phyloP scores from a whole-genome alignment of 345 rosid genomes.

The Lepidium didymum region DNA sequence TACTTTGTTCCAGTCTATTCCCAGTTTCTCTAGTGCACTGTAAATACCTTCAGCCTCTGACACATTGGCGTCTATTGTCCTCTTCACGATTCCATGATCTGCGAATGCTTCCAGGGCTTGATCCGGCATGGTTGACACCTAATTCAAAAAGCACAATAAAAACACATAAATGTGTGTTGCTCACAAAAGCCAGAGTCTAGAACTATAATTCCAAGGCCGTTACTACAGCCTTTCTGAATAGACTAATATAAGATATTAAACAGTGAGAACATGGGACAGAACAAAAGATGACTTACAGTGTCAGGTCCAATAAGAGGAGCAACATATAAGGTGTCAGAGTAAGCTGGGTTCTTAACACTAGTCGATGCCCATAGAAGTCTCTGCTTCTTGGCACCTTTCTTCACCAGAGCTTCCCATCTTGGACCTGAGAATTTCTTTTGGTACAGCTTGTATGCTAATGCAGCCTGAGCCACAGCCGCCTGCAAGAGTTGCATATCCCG shows the following conservation, averaged over 20 bases:
- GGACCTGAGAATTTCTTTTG: slow-evolving; percentile 98
- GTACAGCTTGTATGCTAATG: slow-evolving; percentile 84
- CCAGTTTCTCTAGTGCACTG: slow-evolving; percentile 93
- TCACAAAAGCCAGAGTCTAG: not conserved
- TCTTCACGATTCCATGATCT: slow-evolving; percentile 73
- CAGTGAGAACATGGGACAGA: not conserved
- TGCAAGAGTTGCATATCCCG: slow-evolving; percentile 23
- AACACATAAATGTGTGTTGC: not conserved
- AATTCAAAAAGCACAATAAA: not conserved
- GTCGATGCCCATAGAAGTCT: slow-evolving; percentile 95
- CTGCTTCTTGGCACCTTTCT: slow-evolving; percentile 98
- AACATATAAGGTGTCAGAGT: slow-evolving; percentile 80
- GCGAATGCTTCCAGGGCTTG: slow-evolving; percentile 90
- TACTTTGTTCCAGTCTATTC: slow-evolving; percentile 76
- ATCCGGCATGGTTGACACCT: slow-evolving; percentile 99
- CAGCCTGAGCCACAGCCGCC: slow-evolving; percentile 99
- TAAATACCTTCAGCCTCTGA: slow-evolving; percentile 95
- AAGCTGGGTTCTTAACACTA: slow-evolving; percentile 96
- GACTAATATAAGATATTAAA: not conserved
- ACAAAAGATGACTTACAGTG: slow-evolving; percentile 46
- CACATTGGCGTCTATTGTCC: slow-evolving; percentile 84
- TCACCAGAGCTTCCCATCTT: slow-evolving; percentile 90
- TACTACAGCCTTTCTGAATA: not conserved
- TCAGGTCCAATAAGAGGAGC: slow-evolving; percentile 95
- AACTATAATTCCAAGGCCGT: not conserved